Evolutionary conservation across 257 asterid genomes (phyloP).

Genomic region (Solanum peruvianum): DNA sequence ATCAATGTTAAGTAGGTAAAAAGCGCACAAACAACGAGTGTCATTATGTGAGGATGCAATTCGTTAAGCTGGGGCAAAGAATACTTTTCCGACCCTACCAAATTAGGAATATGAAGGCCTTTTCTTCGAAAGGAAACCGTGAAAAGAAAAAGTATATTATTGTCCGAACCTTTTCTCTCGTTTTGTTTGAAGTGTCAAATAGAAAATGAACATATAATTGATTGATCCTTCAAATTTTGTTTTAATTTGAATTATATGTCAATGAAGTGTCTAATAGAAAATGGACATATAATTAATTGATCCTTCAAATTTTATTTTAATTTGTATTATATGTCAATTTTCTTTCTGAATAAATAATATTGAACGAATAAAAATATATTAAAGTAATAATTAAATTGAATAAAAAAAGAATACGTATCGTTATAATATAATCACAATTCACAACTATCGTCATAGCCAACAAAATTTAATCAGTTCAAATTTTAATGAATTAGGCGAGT

Average conservation of each 20-base stretch:
- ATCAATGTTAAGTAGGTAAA: not conserved
- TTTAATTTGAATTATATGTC: too few relatives aligned
- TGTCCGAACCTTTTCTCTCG: too few relatives aligned
- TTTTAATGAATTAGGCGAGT: not conserved
- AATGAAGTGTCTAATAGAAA: too few relatives aligned
- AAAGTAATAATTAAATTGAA: not conserved
- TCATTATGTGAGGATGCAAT: too few relatives aligned
- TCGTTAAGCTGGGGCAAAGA: not conserved
- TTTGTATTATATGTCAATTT: not conserved
- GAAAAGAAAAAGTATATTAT: too few relatives aligned
- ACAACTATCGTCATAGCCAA: not conserved
- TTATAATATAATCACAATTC: accelerated
- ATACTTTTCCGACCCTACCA: accelerated
- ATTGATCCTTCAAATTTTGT: not conserved
- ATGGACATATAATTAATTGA: too few relatives aligned
- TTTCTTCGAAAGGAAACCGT: too few relatives aligned
- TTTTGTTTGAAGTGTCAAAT: not conserved
- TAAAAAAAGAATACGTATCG: accelerated
- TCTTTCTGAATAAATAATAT: too few relatives aligned
- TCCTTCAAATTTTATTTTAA: too few relatives aligned
- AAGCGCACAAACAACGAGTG: too few relatives aligned
- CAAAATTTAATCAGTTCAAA: not conserved
- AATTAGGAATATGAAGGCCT: not conserved
- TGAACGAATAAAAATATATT: too few relatives aligned
- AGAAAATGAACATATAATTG: not conserved